phyloP scores from a whole-genome alignment of 2,329 filamentous ascomycete species.

The Fusarium sp. region DNA sequence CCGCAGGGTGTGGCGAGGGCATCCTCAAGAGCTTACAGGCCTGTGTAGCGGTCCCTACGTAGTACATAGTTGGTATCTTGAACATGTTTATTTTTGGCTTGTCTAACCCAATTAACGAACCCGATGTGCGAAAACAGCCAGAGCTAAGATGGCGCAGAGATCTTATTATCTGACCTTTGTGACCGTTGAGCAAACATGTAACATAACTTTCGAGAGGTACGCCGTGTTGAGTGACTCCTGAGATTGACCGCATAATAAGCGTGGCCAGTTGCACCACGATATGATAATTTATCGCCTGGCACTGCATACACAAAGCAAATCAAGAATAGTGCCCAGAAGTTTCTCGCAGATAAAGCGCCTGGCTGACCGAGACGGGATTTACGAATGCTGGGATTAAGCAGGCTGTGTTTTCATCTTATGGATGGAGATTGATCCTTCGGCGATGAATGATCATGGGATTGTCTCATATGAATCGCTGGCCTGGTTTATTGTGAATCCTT shows the following conservation, averaged over 20 bases:
- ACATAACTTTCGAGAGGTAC: too few relatives aligned
- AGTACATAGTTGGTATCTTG: not conserved
- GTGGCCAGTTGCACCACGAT: too few relatives aligned
- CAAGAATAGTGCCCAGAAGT: too few relatives aligned
- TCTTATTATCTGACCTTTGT: not conserved
- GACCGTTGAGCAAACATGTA: not conserved
- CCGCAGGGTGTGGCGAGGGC: slow-evolving; percentile 39
- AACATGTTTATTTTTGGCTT: slow-evolving; percentile 38
- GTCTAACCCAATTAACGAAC: slow-evolving; percentile 6
- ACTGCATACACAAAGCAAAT: too few relatives aligned
- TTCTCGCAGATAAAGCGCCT: too few relatives aligned
- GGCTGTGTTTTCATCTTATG: slow-evolving; percentile 18
- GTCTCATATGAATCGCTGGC: slow-evolving; percentile 29
- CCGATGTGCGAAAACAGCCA: slow-evolving; percentile 4
- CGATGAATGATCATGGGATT: slow-evolving; percentile 28
- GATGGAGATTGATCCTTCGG: slow-evolving; percentile 19
- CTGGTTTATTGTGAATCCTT: slow-evolving; percentile 18
- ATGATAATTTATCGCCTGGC: too few relatives aligned
- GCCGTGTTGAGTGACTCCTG: too few relatives aligned
- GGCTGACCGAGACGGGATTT: not conserved
- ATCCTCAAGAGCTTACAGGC: not conserved
- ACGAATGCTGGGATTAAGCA: slow-evolving; percentile 2
- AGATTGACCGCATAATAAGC: too few relatives aligned
- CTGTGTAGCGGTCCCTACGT: too few relatives aligned
- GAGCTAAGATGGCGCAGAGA: not conserved